Conservation (phyloP, 768 basidiomycete genomes). For the Amanita inopinata region DNA sequence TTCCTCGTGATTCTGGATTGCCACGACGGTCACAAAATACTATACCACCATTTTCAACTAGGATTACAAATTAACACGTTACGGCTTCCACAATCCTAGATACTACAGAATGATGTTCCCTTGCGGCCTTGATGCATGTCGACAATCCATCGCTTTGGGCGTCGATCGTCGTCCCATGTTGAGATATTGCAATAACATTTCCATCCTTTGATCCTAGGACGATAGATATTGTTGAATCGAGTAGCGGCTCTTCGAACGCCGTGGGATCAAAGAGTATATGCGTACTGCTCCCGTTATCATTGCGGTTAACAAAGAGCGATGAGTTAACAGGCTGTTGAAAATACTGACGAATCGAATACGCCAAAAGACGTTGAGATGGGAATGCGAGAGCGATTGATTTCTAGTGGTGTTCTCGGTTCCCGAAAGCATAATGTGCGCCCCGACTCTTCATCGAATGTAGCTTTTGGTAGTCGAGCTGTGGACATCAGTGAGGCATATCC, state of each 20-base stretch:
- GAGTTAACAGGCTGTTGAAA: no score
- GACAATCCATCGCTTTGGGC: conserved; percentile 21
- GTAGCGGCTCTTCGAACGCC: conserved; percentile 82
- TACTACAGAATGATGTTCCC: no score
- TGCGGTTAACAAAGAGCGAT: not conserved
- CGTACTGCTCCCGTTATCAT: conserved; percentile 27
- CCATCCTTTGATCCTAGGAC: conserved; percentile 41
- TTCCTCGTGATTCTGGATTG: no score
- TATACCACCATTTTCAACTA: no score
- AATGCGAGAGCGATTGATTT: conserved; percentile 25
- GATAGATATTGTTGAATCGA: conserved; percentile 62
- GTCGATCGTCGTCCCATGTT: conserved; percentile 36
- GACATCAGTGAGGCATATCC: not conserved
- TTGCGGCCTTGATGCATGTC: conserved; percentile 30
- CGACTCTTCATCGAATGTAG: conserved; percentile 60
- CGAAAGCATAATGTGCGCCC: conserved; percentile 55
- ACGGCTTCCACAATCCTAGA: no score
- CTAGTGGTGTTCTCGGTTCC: conserved; percentile 32
- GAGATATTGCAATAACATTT: conserved; percentile 37
- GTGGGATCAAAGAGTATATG: conserved; percentile 76
- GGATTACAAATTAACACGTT: no score
- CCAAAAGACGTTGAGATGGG: conserved; percentile 63
- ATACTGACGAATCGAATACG: conserved; percentile 67
- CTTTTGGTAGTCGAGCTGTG: conserved; percentile 61
- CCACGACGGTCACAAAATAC: no score